phyloP scores from a whole-genome alignment of 352 stramenopile species.

The Globisporangium nunn region DNA sequence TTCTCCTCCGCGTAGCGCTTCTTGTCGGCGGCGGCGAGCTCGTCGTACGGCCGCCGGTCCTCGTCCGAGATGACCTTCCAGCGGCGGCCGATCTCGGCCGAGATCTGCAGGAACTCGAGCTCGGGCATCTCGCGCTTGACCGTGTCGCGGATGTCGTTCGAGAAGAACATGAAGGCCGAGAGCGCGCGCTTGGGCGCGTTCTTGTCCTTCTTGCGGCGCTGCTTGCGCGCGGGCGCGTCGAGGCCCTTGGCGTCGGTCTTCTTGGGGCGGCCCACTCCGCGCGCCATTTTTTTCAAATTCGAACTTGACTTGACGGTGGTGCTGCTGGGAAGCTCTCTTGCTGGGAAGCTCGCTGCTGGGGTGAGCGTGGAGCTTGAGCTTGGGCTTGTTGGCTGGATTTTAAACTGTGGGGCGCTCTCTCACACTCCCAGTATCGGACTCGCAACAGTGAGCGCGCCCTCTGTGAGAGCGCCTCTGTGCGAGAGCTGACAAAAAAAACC shows the following conservation, averaged over 20 bases:
- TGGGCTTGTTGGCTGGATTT: constrained; percentile 40
- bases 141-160: constrained; percentile 84
- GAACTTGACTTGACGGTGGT: constrained; percentile 21
- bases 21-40: constrained; percentile 82
- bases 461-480: too few species aligned
- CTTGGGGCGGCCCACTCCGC: constrained; percentile 59
- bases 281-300: constrained; percentile 43
- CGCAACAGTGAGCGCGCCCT: neutral
- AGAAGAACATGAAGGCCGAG: constrained; percentile 91
- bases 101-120: constrained; percentile 80
- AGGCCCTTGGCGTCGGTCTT: constrained; percentile 38
- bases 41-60: constrained; percentile 72
- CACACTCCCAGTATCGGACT: constrained; percentile 11
- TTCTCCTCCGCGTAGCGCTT: constrained; percentile 85
- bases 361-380: neutral
- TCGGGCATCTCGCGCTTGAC: constrained; percentile 87
- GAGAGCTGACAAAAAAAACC: constrained; percentile 11
- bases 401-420: constrained; percentile 42
- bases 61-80: constrained; percentile 74
- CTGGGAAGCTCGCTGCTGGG: neutral
- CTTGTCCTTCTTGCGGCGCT: constrained; percentile 89
- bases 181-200: constrained; percentile 86
- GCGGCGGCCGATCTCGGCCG: constrained; percentile 76
- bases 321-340: neutral
- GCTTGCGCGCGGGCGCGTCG: constrained; percentile 62